Evolutionary conservation across 768 basidiomycete species (phyloP).

Genomic region (Mycena vulgaris): DNA sequence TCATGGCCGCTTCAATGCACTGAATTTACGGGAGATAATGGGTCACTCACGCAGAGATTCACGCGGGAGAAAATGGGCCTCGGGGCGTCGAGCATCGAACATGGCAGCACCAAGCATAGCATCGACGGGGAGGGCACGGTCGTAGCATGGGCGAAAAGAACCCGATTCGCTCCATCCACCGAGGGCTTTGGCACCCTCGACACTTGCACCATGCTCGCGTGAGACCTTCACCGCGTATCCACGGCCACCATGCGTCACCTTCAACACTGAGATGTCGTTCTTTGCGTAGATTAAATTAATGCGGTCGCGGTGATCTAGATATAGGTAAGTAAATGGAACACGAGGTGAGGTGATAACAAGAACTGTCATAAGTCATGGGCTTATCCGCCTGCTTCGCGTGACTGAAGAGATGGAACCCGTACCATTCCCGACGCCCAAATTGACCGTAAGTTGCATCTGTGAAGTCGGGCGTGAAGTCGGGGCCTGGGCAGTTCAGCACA

Average conservation of each 20-base stretch:
- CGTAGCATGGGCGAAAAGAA: slow-evolving; percentile 42
- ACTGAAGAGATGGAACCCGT: slow-evolving; percentile 29
- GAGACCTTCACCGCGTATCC: slow-evolving; percentile 42
- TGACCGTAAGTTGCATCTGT: slow-evolving; percentile 29
- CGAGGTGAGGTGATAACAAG: not conserved
- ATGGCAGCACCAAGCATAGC: slow-evolving; percentile 23
- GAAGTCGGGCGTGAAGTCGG: slow-evolving; percentile 31
- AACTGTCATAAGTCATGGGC: slow-evolving; percentile 50
- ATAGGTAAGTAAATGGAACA: not conserved
- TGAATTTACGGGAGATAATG: not conserved
- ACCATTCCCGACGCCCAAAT: slow-evolving; percentile 46
- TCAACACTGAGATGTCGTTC: slow-evolving; percentile 38
- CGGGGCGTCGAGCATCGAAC: slow-evolving; percentile 10
- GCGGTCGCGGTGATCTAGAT: slow-evolving; percentile 44
- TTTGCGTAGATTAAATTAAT: slow-evolving; percentile 42
- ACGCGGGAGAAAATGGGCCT: slow-evolving; percentile 13
- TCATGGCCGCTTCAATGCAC: not conserved
- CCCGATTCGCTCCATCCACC: slow-evolving; percentile 28
- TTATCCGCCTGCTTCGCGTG: not conserved
- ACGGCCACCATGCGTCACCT: slow-evolving; percentile 4
- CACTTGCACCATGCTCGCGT: slow-evolving; percentile 40
- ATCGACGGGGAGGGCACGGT: slow-evolving; percentile 32
- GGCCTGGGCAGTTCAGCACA: slow-evolving; percentile 32
- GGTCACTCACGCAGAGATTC: not conserved
- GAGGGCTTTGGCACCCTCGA: slow-evolving; percentile 45